Conservation (phyloP, 257 asterid species). For the Salvia miltiorrhiza region DNA sequence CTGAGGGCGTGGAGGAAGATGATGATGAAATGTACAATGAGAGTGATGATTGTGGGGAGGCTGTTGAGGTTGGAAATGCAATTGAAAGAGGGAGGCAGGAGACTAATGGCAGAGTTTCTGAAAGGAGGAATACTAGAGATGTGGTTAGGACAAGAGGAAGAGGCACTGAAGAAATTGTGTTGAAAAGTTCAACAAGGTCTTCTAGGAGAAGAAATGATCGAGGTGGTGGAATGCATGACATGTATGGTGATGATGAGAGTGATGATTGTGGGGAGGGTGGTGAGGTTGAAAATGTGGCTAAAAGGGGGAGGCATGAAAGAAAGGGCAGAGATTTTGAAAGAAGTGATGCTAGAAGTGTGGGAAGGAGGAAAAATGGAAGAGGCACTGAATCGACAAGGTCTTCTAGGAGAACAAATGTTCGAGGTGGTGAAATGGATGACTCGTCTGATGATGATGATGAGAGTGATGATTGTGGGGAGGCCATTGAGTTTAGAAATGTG, state of each 20-base stretch:
- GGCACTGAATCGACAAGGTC: slow-evolving; percentile 28
- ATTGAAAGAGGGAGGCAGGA: not conserved
- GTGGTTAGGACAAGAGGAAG: slow-evolving; percentile 24
- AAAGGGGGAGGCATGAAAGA: not conserved
- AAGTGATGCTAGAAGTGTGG: slow-evolving; percentile 3
- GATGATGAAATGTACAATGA: slow-evolving; percentile 32
- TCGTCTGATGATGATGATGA: slow-evolving; percentile 20
- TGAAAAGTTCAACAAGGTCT: slow-evolving; percentile 31
- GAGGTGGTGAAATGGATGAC: slow-evolving; percentile 27
- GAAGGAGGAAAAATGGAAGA: slow-evolving; percentile 27
- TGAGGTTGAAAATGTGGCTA: not conserved
- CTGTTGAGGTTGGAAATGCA: not conserved
- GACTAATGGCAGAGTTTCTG: not conserved
- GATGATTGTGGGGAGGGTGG: slow-evolving; percentile 27
- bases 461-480: slow-evolving; percentile 13
- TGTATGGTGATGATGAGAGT: slow-evolving; percentile 17
- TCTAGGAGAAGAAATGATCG: slow-evolving; percentile 26
- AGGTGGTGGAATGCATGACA: not conserved
- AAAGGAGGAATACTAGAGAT: slow-evolving; percentile 4
- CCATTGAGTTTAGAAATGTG: not conserved
- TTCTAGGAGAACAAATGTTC: slow-evolving; percentile 28
- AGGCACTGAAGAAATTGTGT: slow-evolving; percentile 12
- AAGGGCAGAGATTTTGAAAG: not conserved
- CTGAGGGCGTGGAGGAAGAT: slow-evolving; percentile 38
- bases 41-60: slow-evolving; percentile 31